Evolutionary conservation across 23 red algal species (phyloP).

Genomic region (Pyropia yezoensis): DNA sequence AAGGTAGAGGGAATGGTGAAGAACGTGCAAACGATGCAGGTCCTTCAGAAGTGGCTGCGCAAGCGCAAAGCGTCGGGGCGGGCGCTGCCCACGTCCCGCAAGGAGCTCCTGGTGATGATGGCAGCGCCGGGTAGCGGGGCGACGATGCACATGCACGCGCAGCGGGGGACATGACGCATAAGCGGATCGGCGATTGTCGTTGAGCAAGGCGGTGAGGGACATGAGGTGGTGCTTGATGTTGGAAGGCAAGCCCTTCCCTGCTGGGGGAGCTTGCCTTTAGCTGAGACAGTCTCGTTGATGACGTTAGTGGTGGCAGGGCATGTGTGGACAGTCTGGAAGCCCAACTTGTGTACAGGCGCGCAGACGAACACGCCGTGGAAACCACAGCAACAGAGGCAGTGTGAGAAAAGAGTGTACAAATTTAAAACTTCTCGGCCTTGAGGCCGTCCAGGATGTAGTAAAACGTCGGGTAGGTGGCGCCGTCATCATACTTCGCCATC

Average conservation of each 20-base stretch:
- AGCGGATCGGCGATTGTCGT: background rate
- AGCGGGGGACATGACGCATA: no score
- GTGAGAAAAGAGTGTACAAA: background rate
- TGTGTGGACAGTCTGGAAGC: background rate
- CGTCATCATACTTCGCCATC: slow-evolving; percentile 26
- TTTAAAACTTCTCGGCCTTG: slow-evolving; percentile 34
- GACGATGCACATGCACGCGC: background rate
- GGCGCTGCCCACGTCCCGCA: slow-evolving; percentile 4
- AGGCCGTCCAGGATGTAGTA: slow-evolving; percentile 35
- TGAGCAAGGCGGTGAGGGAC: background rate
- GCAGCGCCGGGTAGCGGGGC: slow-evolving; percentile 1
- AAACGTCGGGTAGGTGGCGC: slow-evolving; percentile 35
- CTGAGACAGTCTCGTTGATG: background rate
- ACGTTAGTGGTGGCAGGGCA: background rate
- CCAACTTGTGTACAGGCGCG: background rate
- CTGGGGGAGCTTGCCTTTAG: background rate
- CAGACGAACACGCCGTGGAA: background rate
- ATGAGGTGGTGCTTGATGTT: background rate
- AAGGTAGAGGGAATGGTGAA: slow-evolving; percentile 19
- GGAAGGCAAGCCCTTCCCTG: no score
- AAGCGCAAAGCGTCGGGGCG: slow-evolving; percentile 11
- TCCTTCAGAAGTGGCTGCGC: slow-evolving; percentile 49
- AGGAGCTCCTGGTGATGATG: slow-evolving; percentile 33
- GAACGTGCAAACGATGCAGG: slow-evolving; percentile 21
- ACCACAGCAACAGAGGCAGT: no score